These are phyloP conservation scores for Solanum clarkiae DNA, from an alignment of 257 asterid species.

Conservation along the genomic window DNA sequence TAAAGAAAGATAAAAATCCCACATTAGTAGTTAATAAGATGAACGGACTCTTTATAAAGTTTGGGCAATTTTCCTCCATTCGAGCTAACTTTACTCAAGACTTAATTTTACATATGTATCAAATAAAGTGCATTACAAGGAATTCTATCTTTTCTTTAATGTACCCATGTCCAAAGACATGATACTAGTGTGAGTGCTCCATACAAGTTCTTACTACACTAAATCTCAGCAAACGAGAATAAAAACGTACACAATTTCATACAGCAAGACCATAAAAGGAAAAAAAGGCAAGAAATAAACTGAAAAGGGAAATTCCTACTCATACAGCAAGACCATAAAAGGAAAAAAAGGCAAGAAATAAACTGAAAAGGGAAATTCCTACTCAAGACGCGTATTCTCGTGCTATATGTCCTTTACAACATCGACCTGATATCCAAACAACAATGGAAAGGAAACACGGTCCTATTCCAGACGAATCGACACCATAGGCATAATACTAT, in stretches of 20 bases:
- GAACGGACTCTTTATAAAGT: no score
- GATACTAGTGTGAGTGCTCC: no score
- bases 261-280: not conserved
- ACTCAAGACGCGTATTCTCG: not conserved
- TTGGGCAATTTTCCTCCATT: no score
- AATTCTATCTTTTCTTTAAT: no score
- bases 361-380: not conserved
- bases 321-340: not conserved
- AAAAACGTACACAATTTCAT: no score
- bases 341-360: not conserved
- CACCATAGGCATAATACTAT: not conserved
- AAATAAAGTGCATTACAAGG: no score
- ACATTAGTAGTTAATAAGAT: no score
- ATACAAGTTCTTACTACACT: not conserved
- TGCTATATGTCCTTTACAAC: not conserved
- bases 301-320: not conserved
- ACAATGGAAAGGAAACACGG: not conserved
- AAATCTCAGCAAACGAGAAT: no score
- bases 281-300: not conserved
- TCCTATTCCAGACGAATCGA: not conserved
- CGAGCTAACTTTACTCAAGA: no score
- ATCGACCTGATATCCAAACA: not conserved
- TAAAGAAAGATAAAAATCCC: no score
- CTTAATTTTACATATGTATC: no score
- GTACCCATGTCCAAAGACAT: no score